Conservation (phyloP, 495 filamentous ascomycete species). For the Wilcoxina mikolae region DNA sequence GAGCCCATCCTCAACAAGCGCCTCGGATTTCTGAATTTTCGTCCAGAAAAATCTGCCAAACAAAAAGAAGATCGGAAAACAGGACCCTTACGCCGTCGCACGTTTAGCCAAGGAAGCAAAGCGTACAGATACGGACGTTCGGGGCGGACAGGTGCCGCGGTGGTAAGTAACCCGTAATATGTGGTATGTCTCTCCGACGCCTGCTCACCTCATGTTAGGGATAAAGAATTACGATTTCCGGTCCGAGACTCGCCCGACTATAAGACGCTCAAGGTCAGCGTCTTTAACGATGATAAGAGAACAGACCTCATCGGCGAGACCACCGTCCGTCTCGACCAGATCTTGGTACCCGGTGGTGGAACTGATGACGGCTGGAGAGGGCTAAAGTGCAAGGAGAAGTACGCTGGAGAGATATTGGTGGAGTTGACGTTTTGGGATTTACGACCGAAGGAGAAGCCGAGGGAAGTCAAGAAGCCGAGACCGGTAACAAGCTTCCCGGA, state of each 20-base stretch:
- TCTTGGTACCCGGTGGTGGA: conserved; percentile 74
- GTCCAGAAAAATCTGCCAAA: conserved; percentile 79
- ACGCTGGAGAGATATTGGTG: conserved; percentile 85
- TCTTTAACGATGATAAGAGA: conserved; percentile 96
- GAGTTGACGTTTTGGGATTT: conserved; percentile 95
- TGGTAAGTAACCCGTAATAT: conserved; percentile 47
- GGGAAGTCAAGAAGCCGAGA: conserved; percentile 8
- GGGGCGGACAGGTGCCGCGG: conserved; percentile 88
- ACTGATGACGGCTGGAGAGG: conserved; percentile 87
- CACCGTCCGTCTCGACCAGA: conserved; percentile 66
- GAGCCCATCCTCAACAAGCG: no score
- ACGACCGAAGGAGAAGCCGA: conserved; percentile 53
- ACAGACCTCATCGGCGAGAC: conserved; percentile 90
- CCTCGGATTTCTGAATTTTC: no score
- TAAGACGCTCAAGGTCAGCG: conserved; percentile 78
- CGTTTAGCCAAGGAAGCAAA: conserved; percentile 92
- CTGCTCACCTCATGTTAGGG: conserved; percentile 44
- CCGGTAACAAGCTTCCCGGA: conserved; percentile 1
- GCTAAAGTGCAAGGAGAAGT: conserved; percentile 74
- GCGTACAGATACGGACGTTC: conserved; percentile 86
- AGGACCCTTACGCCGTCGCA: conserved; percentile 92
- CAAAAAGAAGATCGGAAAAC: conserved; percentile 90
- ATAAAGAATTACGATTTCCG: conserved; percentile 88
- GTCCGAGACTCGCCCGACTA: conserved; percentile 96
- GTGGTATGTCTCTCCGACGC: not conserved